Percentiles rank a stretch among this genome's conserved stretches.
These are phyloP conservation scores for Kickxella alabastrina DNA, from an alignment of 192 early-diverging fungal species.

Conservation along the genomic window DNA sequence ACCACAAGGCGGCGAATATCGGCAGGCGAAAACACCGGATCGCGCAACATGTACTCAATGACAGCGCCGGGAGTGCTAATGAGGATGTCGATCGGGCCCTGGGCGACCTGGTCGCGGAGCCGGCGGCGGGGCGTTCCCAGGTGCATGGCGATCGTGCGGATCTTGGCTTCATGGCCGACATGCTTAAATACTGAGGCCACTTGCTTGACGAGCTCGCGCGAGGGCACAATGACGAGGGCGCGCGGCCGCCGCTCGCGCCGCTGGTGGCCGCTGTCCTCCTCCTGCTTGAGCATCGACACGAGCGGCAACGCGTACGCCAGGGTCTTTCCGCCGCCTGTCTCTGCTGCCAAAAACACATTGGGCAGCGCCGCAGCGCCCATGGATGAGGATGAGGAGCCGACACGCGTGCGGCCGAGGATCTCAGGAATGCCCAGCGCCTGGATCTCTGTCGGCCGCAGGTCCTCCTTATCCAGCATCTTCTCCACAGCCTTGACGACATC, in stretches of 20 bases:
- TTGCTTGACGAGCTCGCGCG: constrained; percentile 82
- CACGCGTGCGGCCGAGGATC: constrained; percentile 45
- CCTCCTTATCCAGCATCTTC: constrained; percentile 17
- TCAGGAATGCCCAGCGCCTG: constrained; percentile 81
- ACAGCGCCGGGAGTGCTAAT: constrained; percentile 74
- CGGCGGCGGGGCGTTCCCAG: constrained; percentile 46
- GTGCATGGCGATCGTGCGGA: constrained; percentile 64
- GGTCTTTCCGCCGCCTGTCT: constrained; percentile 93
- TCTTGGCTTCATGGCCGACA: constrained; percentile 63
- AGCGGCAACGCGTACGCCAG: constrained; percentile 80
- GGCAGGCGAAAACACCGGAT: constrained; percentile 57
- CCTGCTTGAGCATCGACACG: constrained; percentile 69
- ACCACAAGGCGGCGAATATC: constrained; percentile 70
- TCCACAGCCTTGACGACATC: constrained; percentile 52
- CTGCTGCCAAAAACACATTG: constrained; percentile 74
- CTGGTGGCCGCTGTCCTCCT: constrained; percentile 34
- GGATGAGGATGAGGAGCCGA: constrained; percentile 7
- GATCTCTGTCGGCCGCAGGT: constrained; percentile 70
- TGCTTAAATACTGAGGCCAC: constrained; percentile 69
- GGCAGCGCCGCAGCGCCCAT: neutral
- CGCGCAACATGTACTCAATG: constrained; percentile 55
- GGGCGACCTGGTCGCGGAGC: constrained; percentile 49
- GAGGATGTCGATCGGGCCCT: constrained; percentile 76
- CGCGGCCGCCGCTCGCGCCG: constrained; percentile 73
- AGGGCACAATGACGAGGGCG: constrained; percentile 82